Evolutionary conservation across 2,329 filamentous ascomycete species (phyloP).

Genomic region (Diaporthe amygdali): DNA sequence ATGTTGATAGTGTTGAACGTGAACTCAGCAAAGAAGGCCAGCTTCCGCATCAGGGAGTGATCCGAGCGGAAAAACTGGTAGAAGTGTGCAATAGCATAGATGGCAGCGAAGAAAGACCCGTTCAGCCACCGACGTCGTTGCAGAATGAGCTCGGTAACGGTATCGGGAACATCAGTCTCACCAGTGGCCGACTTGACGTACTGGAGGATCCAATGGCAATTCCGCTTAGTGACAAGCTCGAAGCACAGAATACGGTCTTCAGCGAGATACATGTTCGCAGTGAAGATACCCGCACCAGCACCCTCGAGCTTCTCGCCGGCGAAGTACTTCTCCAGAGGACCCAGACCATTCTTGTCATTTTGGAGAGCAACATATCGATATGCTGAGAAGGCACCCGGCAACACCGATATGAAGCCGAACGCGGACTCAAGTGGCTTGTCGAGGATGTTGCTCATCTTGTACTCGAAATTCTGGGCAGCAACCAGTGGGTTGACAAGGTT

Average conservation of each 20-base stretch:
- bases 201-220: conserved; percentile 95
- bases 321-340: conserved; percentile 49
- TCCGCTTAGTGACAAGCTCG: conserved; percentile 95
- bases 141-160: conserved; percentile 91
- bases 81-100: conserved; percentile 94
- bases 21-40: conserved; percentile 92
- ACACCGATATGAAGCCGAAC: conserved; percentile 96
- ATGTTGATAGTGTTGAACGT: conserved; percentile 94
- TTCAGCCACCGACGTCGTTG: conserved; percentile 98
- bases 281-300: conserved; percentile 69
- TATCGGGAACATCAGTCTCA: conserved; percentile 95
- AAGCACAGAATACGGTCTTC: conserved; percentile 99
- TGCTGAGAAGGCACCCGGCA: conserved; percentile 97
- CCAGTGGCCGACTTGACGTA: conserved; percentile 98
- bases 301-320: conserved; percentile 27
- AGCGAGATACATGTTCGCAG: conserved; percentile 98
- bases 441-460: conserved; percentile 99
- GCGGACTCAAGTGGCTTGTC: conserved; percentile 97
- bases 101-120: conserved; percentile 95
- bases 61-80: conserved; percentile 95
- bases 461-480: conserved; percentile 98
- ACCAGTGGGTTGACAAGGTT: conserved; percentile 93
- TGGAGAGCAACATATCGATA: conserved; percentile 94
- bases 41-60: conserved; percentile 85
- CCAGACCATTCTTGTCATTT: conserved; percentile 94